Evolutionary conservation across 768 basidiomycete species (phyloP).

Genomic region (Pleurotus eryngii): DNA sequence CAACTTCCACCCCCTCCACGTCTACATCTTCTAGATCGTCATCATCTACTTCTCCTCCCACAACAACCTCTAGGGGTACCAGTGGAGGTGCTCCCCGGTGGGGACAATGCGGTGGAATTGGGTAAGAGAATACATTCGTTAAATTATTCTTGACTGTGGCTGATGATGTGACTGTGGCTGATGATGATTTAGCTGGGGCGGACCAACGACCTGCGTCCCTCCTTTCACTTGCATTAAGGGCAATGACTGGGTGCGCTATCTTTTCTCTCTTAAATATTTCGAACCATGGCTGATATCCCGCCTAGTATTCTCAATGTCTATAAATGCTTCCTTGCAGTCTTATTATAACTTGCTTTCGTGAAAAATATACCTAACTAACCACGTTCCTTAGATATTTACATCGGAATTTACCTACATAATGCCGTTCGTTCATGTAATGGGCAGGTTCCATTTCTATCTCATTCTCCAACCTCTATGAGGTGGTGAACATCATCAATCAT

Average conservation of each 20-base stretch:
- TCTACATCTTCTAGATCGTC: background rate
- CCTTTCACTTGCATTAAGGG: background rate
- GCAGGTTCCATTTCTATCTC: no score
- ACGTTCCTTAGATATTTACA: no score
- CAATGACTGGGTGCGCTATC: background rate
- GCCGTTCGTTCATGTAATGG: no score
- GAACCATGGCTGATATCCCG: background rate
- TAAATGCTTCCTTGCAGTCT: background rate
- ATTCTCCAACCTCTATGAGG: no score
- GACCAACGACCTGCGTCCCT: background rate
- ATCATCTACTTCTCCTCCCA: background rate
- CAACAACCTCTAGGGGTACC: background rate
- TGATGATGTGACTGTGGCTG: background rate
- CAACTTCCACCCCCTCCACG: background rate
- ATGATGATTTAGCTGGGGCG: background rate
- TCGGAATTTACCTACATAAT: no score
- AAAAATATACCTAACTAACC: no score
- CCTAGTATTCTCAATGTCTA: conserved; percentile 4
- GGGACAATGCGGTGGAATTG: conserved; percentile 4
- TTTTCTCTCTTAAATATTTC: background rate
- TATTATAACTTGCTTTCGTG: no score
- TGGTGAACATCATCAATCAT: no score
- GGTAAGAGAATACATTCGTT: background rate
- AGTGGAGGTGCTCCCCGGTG: background rate
- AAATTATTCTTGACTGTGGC: background rate